Base-by-base conservation (phyloP, 345 rosid genomes). In the Excoecaria cochinchinensis region DNA sequence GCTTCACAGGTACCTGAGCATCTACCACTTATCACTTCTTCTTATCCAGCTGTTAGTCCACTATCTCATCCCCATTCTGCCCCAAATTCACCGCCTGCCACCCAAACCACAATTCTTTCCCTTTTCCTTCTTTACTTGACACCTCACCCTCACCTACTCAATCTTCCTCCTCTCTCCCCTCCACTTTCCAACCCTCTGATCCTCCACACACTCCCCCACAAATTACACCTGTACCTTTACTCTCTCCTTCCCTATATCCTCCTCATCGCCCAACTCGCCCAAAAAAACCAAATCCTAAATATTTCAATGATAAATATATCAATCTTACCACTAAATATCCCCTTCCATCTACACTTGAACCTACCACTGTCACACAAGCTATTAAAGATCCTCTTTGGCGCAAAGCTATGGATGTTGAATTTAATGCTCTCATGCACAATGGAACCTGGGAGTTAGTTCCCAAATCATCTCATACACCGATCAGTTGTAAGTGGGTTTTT, bases 371-470 rank as follows among this genome's bases (percentile, higher is more conserved):
- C 2, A 31, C 31, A 1, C 31, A 63, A 3, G 67, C 10, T 19
- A 39, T 63, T 17, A 63, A 63, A 63, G 67, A 63, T 38, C n/a
- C 46, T n/a, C 46, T 36, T 3, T 63, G 46, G 67, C 46, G 8
- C 0, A 14, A 31, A 9, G 67, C n/a, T 12, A 63, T 63, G 24
- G 46, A 36, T 63, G 67, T 0, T 14, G 46, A 63, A 4, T 31
- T 63, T 63, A 31, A 14, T 57, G 62, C 62, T 57, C 12, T 57
- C 3, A 0, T 57, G 13, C 3, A n/a, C 5, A 57, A 57, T 63
- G 47, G 48, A 15, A 63, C 67, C 10, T 63, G n/a, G 67, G 67
- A 63, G 46, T 36, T 63, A 15, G 67, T 63, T 63, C 21, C 24
- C 0, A 12, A 38, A 12, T 0, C 67, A 8, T 11, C 15, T 63